phyloP scores from a whole-genome alignment of 371 early-diverging fungal species.

The Mortierella sp. region DNA sequence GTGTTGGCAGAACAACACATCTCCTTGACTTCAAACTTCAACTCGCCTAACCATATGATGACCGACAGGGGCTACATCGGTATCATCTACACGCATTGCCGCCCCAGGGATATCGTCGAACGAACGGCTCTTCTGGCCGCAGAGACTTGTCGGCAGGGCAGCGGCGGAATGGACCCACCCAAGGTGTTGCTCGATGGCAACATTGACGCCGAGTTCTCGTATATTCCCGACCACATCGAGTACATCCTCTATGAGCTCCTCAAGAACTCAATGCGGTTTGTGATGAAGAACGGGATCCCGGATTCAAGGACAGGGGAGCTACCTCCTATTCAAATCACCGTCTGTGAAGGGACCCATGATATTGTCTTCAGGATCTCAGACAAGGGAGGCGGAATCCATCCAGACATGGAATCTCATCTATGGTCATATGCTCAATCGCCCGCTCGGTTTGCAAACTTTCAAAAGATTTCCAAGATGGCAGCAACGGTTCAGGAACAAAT shows the following conservation, averaged over 20 bases:
- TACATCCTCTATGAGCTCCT: constrained; percentile 94
- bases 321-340: constrained; percentile 85
- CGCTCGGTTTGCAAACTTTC: constrained; percentile 67
- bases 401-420: constrained; percentile 68
- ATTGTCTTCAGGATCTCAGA: constrained; percentile 93
- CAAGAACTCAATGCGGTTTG: constrained; percentile 85
- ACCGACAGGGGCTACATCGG: constrained; percentile 64
- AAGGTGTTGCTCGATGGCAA: constrained; percentile 73
- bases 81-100: constrained; percentile 68
- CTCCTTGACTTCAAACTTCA: constrained; percentile 75
- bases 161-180: constrained; percentile 49
- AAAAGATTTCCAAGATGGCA: constrained; percentile 69
- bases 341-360: constrained; percentile 78
- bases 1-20: constrained; percentile 95
- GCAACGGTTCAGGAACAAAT: constrained; percentile 65
- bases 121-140: constrained; percentile 53
- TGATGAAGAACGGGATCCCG: constrained; percentile 49
- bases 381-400: constrained; percentile 88
- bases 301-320: constrained; percentile 24
- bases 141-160: constrained; percentile 36
- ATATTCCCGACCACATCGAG: constrained; percentile 93
- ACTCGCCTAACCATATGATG: constrained; percentile 52
- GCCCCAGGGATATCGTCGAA: constrained; percentile 61
- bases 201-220: constrained; percentile 70
- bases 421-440: constrained; percentile 82